These are phyloP conservation scores for Cercis canadensis DNA, from an alignment of 306 rosid species.

Conservation along the genomic window DNA sequence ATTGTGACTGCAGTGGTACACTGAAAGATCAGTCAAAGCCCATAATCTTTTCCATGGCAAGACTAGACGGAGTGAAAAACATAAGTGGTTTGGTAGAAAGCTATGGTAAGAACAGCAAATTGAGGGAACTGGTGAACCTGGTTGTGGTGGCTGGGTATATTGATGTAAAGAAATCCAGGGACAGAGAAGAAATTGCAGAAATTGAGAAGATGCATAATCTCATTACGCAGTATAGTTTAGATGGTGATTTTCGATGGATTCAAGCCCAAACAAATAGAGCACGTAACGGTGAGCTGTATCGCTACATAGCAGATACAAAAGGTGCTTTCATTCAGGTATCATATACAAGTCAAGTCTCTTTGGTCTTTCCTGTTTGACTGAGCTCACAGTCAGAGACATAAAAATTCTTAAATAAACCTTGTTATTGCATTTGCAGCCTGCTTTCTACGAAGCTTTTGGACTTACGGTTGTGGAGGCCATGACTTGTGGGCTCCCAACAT, in stretches of 20 bases:
- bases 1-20: slow-evolving; percentile 59
- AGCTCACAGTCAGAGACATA: not conserved
- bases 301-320: slow-evolving; percentile 81
- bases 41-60: slow-evolving; percentile 87
- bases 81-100: slow-evolving; percentile 82
- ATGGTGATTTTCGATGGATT: slow-evolving; percentile 88
- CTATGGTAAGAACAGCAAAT: slow-evolving; percentile 68
- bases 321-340: slow-evolving; percentile 93
- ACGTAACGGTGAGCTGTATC: slow-evolving; percentile 92
- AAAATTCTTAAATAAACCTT: not conserved
- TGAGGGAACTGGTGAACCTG: slow-evolving; percentile 89
- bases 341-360: not conserved
- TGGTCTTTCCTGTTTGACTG: slow-evolving; percentile 7
- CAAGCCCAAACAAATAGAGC: slow-evolving; percentile 86
- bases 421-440: slow-evolving; percentile 68
- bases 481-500: slow-evolving; percentile 92
- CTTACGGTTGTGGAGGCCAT: slow-evolving; percentile 97
- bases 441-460: slow-evolving; percentile 96
- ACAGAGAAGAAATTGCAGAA: slow-evolving; percentile 91
- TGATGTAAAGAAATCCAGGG: slow-evolving; percentile 75
- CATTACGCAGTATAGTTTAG: slow-evolving; percentile 56
- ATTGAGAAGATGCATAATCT: slow-evolving; percentile 93
- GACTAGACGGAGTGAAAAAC: slow-evolving; percentile 85
- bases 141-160: slow-evolving; percentile 83
- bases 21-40: slow-evolving; percentile 81